Conservation (phyloP, 345 rosid genomes). For the Dimocarpus longan region DNA sequence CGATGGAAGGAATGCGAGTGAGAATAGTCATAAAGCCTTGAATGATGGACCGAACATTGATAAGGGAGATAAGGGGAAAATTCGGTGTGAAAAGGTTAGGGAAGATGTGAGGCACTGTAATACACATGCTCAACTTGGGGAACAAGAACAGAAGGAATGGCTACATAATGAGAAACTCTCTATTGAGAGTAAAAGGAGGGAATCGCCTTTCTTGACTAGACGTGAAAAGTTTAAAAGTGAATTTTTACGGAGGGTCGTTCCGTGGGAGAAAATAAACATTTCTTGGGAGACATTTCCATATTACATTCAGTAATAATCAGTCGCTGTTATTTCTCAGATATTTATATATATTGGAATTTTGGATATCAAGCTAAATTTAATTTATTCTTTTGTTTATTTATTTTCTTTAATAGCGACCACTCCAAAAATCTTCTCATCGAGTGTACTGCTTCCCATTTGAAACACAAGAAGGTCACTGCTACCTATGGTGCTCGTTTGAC, state of each 20-base stretch:
- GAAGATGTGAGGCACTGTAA: constrained; percentile 43
- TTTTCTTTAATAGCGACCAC: constrained; percentile 56
- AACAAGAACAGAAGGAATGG: constrained; percentile 97
- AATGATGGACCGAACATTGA: constrained; percentile 47
- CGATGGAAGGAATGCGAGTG: constrained; percentile 82
- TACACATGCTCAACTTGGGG: constrained; percentile 79
- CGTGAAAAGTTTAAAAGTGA: constrained; percentile 80
- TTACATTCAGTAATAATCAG: constrained; percentile 71
- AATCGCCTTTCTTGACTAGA: constrained; percentile 72
- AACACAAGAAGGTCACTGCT: constrained; percentile 54
- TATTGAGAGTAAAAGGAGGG: constrained; percentile 72
- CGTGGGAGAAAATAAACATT: constrained; percentile 88
- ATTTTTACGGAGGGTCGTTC: constrained; percentile 74
- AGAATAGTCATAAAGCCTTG: constrained; percentile 56
- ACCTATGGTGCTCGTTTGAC: constrained; percentile 73
- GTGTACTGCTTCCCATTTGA: constrained; percentile 86
- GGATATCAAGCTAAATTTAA: constrained; percentile 17
- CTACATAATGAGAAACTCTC: constrained; percentile 74
- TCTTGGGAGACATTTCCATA: constrained; percentile 97
- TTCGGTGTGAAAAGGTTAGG: constrained; percentile 30
- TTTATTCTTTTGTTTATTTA: constrained; percentile 7
- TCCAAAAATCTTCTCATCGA: constrained; percentile 78
- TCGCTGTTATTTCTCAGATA: constrained; percentile 11
- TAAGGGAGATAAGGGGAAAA: constrained; percentile 53
- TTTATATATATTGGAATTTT: neutral